phyloP scores from a whole-genome alignment of 345 rosid species.

The Tarenaya hassleriana region DNA sequence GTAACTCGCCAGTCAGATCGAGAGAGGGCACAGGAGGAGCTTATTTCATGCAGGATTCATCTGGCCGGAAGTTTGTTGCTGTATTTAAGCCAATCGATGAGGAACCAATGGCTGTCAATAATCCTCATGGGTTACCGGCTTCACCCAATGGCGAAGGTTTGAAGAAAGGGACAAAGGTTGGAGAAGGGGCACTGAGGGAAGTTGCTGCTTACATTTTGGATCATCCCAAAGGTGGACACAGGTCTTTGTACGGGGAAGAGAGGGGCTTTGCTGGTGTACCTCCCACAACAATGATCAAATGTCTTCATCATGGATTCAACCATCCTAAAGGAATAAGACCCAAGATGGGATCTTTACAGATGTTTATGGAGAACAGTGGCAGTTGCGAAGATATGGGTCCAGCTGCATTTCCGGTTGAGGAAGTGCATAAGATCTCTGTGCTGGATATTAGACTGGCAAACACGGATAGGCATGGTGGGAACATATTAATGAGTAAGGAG shows the following conservation, averaged over 20 bases:
- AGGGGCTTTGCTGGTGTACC: constrained; percentile 84
- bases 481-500: constrained; percentile 54
- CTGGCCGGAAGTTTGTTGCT: constrained; percentile 52
- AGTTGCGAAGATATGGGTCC: constrained; percentile 95
- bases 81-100: constrained; percentile 88
- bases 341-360: constrained; percentile 81
- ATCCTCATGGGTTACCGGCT: constrained; percentile 63
- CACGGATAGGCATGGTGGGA: constrained; percentile 87
- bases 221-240: constrained; percentile 43
- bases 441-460: constrained; percentile 86
- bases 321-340: constrained; percentile 41
- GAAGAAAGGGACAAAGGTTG: constrained; percentile 83
- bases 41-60: constrained; percentile 70
- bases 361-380: constrained; percentile 64
- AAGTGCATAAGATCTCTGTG: constrained; percentile 85
- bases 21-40: constrained; percentile 87
- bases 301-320: constrained; percentile 65
- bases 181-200: constrained; percentile 85
- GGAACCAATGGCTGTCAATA: constrained; percentile 82
- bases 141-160: constrained; percentile 71
- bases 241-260: constrained; percentile 27
- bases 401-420: constrained; percentile 54
- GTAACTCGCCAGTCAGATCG: constrained; percentile 53
- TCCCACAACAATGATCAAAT: constrained; percentile 65
- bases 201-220: constrained; percentile 85